Conservation (phyloP, 2,329 filamentous ascomycete genomes). For the Hymenoscyphus repandus region DNA sequence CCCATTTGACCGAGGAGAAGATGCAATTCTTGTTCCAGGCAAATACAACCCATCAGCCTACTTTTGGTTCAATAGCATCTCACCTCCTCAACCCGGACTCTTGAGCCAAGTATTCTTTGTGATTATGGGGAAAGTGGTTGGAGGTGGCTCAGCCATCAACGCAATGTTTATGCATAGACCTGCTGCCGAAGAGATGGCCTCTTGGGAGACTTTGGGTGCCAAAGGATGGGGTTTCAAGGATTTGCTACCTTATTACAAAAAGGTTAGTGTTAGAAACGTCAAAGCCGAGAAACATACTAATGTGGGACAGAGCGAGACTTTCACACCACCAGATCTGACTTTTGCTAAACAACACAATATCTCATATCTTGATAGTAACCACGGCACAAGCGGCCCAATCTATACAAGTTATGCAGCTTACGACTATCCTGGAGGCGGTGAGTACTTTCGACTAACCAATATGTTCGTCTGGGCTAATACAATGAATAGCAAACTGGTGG, state of each 20-base stretch:
- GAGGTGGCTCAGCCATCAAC: conserved; percentile 39
- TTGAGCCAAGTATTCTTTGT: conserved; percentile 32
- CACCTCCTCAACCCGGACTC: conserved; percentile 31
- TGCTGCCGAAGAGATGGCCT: conserved; percentile 35
- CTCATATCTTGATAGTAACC: conserved; percentile 31
- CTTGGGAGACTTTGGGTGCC: conserved; percentile 43
- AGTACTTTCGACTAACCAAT: neutral
- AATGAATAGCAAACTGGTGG: conserved; percentile 9
- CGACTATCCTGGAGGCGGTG: conserved; percentile 5
- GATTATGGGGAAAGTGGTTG: conserved; percentile 36
- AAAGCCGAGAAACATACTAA: neutral
- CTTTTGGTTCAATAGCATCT: conserved; percentile 34
- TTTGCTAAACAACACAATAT: conserved; percentile 33
- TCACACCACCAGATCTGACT: conserved; percentile 29
- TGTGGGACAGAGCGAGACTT: conserved; percentile 31
- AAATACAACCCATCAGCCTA: conserved; percentile 42
- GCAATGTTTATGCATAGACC: conserved; percentile 18
- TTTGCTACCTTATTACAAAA: conserved; percentile 47
- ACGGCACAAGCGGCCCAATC: conserved; percentile 47
- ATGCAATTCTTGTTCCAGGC: conserved; percentile 38
- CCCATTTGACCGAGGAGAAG: conserved; percentile 41
- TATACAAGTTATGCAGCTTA: conserved; percentile 35
- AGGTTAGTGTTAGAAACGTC: conserved; percentile 5
- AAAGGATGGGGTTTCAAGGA: conserved; percentile 45
- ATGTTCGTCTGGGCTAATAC: neutral